phyloP scores from a whole-genome alignment of 768 basidiomycete genomes.

The Russula ochroleuca region DNA sequence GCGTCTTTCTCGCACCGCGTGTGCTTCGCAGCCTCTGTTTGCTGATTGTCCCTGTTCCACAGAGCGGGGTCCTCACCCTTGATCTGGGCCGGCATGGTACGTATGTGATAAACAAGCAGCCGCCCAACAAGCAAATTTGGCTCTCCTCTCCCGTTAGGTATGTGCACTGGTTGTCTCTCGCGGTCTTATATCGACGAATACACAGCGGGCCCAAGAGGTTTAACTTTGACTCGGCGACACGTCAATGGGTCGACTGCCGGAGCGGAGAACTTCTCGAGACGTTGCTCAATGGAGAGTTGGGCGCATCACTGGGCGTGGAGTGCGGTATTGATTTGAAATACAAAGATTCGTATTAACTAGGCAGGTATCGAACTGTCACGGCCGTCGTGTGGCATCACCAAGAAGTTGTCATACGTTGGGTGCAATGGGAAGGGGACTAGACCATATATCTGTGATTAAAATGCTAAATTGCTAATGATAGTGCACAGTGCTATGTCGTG shows the following conservation, averaged over 20 bases:
- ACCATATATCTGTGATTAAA: neutral
- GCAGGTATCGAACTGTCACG: neutral
- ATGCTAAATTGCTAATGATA: conserved; percentile 14
- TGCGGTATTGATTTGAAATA: conserved; percentile 7
- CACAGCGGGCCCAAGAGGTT: conserved; percentile 88
- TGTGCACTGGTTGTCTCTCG: conserved; percentile 17
- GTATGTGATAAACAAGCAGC: conserved; percentile 96
- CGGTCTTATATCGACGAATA: neutral
- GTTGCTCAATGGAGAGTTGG: conserved; percentile 70
- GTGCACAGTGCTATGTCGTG: neutral
- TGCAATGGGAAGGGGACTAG: neutral
- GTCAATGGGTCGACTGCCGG: conserved; percentile 74
- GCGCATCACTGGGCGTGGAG: conserved; percentile 37
- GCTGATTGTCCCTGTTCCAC: neutral
- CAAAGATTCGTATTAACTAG: neutral
- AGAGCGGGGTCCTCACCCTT: conserved; percentile 88
- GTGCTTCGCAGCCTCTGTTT: conserved; percentile 31
- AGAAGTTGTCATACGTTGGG: neutral
- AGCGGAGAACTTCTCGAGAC: conserved; percentile 56
- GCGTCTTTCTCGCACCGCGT: conserved; percentile 42
- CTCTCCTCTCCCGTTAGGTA: conserved; percentile 85
- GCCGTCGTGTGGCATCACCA: neutral
- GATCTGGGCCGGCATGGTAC: conserved; percentile 71
- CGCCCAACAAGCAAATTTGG: conserved; percentile 97
- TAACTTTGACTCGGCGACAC: conserved; percentile 56